Evolutionary conservation across 139 green algal genomes (phyloP).

Genomic region (Edaphochlamys debaryana): DNA sequence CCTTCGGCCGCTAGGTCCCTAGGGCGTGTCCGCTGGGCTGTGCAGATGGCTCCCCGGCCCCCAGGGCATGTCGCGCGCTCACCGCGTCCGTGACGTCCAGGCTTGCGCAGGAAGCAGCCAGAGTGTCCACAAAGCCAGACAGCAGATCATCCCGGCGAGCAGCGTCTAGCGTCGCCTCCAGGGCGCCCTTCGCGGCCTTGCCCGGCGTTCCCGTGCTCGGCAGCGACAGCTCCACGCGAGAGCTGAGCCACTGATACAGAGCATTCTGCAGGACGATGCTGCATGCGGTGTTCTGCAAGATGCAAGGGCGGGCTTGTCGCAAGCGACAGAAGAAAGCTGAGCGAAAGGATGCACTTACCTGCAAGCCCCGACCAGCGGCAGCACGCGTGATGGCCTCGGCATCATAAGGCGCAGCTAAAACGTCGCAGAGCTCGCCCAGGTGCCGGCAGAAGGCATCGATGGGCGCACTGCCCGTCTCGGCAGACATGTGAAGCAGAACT

Average conservation of each 20-base stretch:
- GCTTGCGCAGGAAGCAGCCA: not conserved
- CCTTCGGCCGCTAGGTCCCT: too few relatives aligned
- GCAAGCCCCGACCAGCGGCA: not conserved
- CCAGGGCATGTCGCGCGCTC: not conserved
- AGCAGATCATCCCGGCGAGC: not conserved
- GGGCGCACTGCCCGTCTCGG: too few relatives aligned
- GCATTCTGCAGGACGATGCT: conserved; percentile 15
- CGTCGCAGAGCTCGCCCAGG: conserved; percentile 24
- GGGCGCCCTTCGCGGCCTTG: not conserved
- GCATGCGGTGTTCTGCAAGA: not conserved
- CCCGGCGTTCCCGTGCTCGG: not conserved
- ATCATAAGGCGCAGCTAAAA: conserved; percentile 9
- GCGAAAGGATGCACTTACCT: not conserved
- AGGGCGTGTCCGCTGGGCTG: too few relatives aligned
- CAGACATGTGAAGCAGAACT: too few relatives aligned
- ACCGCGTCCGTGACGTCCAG: not conserved
- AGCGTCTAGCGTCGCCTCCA: not conserved
- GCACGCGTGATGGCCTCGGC: not conserved
- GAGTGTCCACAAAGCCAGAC: not conserved
- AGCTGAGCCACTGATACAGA: conserved; percentile 17
- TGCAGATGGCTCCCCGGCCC: too few relatives aligned
- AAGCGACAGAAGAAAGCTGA: not conserved
- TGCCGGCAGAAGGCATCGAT: conserved; percentile 27
- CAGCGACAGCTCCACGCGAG: conserved; percentile 7
- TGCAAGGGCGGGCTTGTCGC: not conserved